Evolutionary conservation across 441 rosid genomes (phyloP), one percentile per base, ranked within the genome.

Genomic region (Adansonia gregorii): DNA sequence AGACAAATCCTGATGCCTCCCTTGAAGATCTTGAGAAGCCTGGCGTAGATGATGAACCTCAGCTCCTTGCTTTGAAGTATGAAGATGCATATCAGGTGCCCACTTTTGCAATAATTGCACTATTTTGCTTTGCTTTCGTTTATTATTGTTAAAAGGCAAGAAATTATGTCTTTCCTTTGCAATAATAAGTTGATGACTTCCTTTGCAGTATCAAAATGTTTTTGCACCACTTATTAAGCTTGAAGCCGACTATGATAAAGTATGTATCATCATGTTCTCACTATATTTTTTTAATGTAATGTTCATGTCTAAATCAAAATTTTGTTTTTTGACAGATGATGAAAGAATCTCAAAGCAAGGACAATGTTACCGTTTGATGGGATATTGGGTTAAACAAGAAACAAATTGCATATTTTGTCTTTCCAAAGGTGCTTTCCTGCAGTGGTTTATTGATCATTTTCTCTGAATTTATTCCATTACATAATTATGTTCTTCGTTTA

Each of bases 291-390:
- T 19, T 45, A 46, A 68, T 24, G 20, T 52, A 22, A 1, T 73
- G 73, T 17, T 4, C 8, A 48, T 15, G 68, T 80, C 83, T 66
- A 17, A 66, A 41, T 86, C 52, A 74, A 61, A 12, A 6, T 76
- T 48, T 75, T 24, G 46, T 72, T 79, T 76, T 61, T 78, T 1
- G 48, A 73, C 80, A 94, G 99, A 93, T 93, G 96, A 96, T 96
- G 99, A 96, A 96, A 91, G 98, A 96, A 85, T 96, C 98, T 75
- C 99, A 96, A 84, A 94, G 99, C 93, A 94, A 94, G 90, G 99
- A 94, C 85, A 96, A 88, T 78, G 89, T 94, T 72, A 90, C 99
- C 4, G 88, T 96, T 81, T 91, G 98, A 74, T 96, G 99, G 98
- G 98, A 94, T 82, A 87, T 96, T 79, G 99, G 99, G 82, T 97